phyloP scores from a whole-genome alignment of 2,329 filamentous ascomycete species.

The Fusarium abutilonis region DNA sequence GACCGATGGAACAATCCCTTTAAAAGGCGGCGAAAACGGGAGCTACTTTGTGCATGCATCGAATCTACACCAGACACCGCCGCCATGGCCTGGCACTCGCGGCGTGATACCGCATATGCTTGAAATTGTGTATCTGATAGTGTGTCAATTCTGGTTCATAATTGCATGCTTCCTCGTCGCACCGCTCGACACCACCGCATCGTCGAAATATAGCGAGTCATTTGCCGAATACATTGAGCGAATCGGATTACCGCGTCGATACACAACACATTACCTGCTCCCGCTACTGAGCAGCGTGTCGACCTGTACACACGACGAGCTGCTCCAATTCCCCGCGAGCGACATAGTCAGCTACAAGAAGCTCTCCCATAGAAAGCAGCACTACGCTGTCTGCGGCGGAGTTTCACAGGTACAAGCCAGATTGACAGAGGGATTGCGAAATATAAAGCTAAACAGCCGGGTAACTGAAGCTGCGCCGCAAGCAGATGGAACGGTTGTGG shows the following conservation, averaged over 20 bases:
- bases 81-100: constrained; percentile 53
- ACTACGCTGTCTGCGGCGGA: constrained; percentile 62
- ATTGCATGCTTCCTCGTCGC: constrained; percentile 60
- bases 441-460: constrained; percentile 53
- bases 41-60: constrained; percentile 64
- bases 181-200: constrained; percentile 41
- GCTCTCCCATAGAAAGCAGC: constrained; percentile 57
- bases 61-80: constrained; percentile 60
- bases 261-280: constrained; percentile 60
- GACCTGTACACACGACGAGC: constrained; percentile 62
- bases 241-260: constrained; percentile 60
- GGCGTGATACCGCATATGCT: constrained; percentile 53
- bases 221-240: constrained; percentile 60
- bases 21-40: constrained; percentile 38
- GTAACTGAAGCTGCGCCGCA: constrained; percentile 50
- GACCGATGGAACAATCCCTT: constrained; percentile 9
- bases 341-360: constrained; percentile 63
- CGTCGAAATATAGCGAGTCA: constrained; percentile 51
- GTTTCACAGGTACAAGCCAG: constrained; percentile 60
- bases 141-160: constrained; percentile 65
- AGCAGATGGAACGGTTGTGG: constrained; percentile 35
- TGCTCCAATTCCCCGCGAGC: constrained; percentile 62
- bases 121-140: constrained; percentile 56
- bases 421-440: constrained; percentile 52
- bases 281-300: constrained; percentile 65